Conservation (phyloP, 1,284 basidiomycete species). For the Leccinum variabile region DNA sequence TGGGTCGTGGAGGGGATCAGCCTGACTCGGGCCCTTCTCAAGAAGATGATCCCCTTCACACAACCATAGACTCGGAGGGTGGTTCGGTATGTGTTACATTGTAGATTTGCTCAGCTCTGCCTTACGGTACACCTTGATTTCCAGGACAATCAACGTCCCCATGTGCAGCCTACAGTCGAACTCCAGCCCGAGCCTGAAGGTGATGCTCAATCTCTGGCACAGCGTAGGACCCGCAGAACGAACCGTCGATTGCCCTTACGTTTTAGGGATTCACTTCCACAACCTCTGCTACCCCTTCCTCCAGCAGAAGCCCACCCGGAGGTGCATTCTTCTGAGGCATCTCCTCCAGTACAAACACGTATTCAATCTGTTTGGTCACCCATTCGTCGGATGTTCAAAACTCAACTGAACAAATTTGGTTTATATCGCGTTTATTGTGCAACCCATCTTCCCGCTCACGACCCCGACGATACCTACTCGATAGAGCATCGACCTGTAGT, state of each 20-base stretch:
- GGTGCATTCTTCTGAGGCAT: background rate
- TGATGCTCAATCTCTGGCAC: background rate
- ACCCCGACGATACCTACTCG: no score
- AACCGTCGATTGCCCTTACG: background rate
- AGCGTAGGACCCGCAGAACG: background rate
- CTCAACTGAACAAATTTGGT: no score
- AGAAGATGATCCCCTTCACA: background rate
- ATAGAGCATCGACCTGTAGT: no score
- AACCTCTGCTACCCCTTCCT: background rate
- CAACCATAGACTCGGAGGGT: background rate
- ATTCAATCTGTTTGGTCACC: no score
- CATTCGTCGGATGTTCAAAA: no score
- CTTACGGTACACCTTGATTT: background rate
- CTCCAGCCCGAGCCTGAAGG: background rate
- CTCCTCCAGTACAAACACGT: no score
- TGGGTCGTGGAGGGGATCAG: background rate
- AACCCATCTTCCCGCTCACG: no score
- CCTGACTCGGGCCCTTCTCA: background rate
- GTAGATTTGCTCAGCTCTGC: background rate
- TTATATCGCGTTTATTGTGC: no score
- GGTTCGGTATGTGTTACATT: background rate
- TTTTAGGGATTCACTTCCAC: background rate
- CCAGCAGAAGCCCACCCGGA: background rate
- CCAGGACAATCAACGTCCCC: background rate
- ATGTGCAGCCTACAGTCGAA: background rate